A percentile compares a stretch with the other conserved stretches of the same genome.
These are phyloP conservation scores for Lithocarpus polystachyus DNA, from an alignment of 306 rosid species.

Conservation along the genomic window DNA sequence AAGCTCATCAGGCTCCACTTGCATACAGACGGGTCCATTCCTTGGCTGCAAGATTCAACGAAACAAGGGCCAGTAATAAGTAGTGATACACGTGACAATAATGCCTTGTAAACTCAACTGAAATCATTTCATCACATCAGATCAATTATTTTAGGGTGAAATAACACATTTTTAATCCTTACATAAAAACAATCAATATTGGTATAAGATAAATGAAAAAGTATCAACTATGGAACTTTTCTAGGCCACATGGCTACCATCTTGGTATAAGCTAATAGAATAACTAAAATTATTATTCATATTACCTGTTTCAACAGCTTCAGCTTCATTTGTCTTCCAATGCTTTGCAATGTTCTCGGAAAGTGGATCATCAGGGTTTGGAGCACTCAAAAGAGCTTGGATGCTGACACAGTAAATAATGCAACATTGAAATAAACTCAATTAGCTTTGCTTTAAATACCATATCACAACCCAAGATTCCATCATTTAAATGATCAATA, in stretches of 20 bases:
- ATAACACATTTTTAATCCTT: neutral
- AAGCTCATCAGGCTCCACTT: slow-evolving; percentile 61
- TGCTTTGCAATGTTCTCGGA: slow-evolving; percentile 97
- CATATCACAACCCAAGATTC: neutral
- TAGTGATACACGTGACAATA: neutral
- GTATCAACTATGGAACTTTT: neutral
- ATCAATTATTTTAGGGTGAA: neutral
- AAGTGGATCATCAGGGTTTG: slow-evolving; percentile 96
- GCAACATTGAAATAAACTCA: slow-evolving; percentile 1
- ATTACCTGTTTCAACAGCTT: slow-evolving; percentile 94
- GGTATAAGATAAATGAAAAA: neutral
- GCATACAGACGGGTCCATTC: slow-evolving; percentile 92
- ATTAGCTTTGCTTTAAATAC: neutral
- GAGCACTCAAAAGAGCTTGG: slow-evolving; percentile 98
- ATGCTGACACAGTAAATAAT: slow-evolving; percentile 42
- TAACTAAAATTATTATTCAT: neutral
- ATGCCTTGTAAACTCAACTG: neutral
- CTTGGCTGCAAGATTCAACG: slow-evolving; percentile 56
- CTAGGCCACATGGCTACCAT: neutral
- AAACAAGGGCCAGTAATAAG: slow-evolving; percentile 1
- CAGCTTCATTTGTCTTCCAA: slow-evolving; percentile 85
- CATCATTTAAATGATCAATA: neutral
- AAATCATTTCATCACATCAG: neutral
- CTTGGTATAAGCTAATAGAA: neutral
- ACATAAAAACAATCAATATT: neutral